Evolutionary conservation across 2,329 filamentous ascomycete genomes (phyloP), one percentile per base, ranked within the genome.

Genomic region (Fusarium bulbicola): DNA sequence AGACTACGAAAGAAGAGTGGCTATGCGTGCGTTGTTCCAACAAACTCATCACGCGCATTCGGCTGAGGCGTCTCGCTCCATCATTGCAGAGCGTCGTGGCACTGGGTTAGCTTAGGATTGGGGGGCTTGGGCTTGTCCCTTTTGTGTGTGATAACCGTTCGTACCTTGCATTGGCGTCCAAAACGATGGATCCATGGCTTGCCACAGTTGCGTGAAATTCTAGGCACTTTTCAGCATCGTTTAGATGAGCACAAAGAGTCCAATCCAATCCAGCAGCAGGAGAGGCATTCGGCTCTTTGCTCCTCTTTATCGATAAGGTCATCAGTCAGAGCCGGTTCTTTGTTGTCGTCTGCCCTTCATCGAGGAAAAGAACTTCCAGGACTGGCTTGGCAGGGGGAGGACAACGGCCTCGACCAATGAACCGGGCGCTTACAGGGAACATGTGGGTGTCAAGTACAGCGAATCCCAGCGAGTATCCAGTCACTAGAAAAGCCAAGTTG

Each of bases 381-480:
- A 60, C n/a, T 58, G 57, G 69, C 74, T 77, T 77, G 75, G 73
- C 75, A 77, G 73, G 71, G 75, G 72, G 71, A 70, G 50, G 37
- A 28, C 42, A 72, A 64, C 59, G 53, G 53, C 50, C 56, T 52
- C 21, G 56, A 65, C 75, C 75, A 77, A 77, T 77, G 18, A 75
- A 66, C 52, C 66, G 67, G 73, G 68, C 65, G 66, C 53, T 37
- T 69, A 68, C 58, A 63, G 50, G 72, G 72, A 42, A 21, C 46
- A 68, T 56, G 59, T 42, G 70, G 47, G 34, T 26, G 39, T 49
- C 39, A 37, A 58, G 34, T 21, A 43, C 49, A 66, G 45, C 72
- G 65, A 72, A 73, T 74, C 70, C 71, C 28, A 49, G 70, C 30
- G 59, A 60, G 63, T 56, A 66, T 68, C 58, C 52, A 47, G 70